Conservation (phyloP, 768 basidiomycete genomes). For the Lepiota venenata region DNA sequence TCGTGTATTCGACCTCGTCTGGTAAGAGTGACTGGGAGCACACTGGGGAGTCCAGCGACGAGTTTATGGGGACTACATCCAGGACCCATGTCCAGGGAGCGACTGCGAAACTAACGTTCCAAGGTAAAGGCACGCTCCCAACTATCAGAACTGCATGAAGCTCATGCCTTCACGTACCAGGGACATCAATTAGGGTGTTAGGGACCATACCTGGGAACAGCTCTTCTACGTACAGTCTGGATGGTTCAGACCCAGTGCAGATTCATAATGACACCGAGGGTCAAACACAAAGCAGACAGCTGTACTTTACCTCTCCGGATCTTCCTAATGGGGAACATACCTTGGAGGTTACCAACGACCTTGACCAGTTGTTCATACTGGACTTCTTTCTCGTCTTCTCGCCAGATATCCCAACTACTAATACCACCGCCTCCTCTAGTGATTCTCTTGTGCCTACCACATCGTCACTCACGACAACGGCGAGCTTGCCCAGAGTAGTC, state of each 20-base stretch:
- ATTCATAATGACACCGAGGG: no score
- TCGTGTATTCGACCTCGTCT: neutral
- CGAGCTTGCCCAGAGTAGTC: no score
- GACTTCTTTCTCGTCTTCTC: slow-evolving; percentile 14
- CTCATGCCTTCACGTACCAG: neutral
- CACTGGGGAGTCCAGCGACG: neutral
- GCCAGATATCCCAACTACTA: neutral
- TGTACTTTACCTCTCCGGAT: slow-evolving; percentile 13
- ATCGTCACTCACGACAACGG: no score
- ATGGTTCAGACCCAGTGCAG: no score
- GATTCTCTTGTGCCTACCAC: no score
- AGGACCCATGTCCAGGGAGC: neutral
- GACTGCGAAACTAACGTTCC: neutral
- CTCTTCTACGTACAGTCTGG: no score
- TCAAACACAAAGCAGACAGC: slow-evolving; percentile 2
- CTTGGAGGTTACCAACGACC: slow-evolving; percentile 16
- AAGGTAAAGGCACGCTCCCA: neutral
- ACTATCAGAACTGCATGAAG: no score
- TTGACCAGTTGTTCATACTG: neutral
- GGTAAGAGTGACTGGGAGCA: neutral
- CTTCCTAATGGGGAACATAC: slow-evolving; percentile 18
- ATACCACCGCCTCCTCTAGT: no score
- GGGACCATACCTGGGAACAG: no score
- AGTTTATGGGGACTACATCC: neutral
- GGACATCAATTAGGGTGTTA: no score